Evolutionary conservation across 164 flowering plant species (phyloP).

Genomic region (Tetrastigma voinierianum): DNA sequence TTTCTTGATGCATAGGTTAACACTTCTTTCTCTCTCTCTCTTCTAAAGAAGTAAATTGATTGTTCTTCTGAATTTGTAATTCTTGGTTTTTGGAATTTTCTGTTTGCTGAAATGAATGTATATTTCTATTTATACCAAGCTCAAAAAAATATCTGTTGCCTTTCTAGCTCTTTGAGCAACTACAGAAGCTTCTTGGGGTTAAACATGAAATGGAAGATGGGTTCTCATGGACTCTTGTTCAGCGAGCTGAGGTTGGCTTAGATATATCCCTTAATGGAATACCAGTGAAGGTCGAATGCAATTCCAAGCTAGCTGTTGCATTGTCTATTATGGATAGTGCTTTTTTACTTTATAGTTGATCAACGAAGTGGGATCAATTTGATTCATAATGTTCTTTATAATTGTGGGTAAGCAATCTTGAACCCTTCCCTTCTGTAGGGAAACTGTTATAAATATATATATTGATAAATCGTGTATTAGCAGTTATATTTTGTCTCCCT

Average conservation of each 20-base stretch:
- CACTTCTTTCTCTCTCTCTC: background rate
- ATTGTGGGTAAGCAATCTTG: slow-evolving; percentile 53
- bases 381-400: slow-evolving; percentile 53
- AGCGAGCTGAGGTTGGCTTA: slow-evolving; percentile 29
- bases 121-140: slow-evolving; percentile 3
- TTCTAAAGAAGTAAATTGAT: no score
- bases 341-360: slow-evolving; percentile 54
- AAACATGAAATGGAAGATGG: slow-evolving; percentile 56
- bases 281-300: slow-evolving; percentile 38
- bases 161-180: slow-evolving; percentile 39
- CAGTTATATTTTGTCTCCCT: no score
- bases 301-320: slow-evolving; percentile 69
- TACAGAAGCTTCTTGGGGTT: slow-evolving; percentile 52
- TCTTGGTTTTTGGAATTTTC: background rate
- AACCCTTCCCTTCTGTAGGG: no score
- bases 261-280: slow-evolving; percentile 19
- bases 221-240: slow-evolving; percentile 51
- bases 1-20: no score
- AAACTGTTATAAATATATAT: no score
- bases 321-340: slow-evolving; percentile 57
- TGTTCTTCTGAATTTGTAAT: background rate
- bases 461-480: no score
- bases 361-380: slow-evolving; percentile 51
- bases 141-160: slow-evolving; percentile 10
- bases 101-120: background rate